Conservation (phyloP, 257 asterid genomes). For the Rubia yunnanensis region DNA sequence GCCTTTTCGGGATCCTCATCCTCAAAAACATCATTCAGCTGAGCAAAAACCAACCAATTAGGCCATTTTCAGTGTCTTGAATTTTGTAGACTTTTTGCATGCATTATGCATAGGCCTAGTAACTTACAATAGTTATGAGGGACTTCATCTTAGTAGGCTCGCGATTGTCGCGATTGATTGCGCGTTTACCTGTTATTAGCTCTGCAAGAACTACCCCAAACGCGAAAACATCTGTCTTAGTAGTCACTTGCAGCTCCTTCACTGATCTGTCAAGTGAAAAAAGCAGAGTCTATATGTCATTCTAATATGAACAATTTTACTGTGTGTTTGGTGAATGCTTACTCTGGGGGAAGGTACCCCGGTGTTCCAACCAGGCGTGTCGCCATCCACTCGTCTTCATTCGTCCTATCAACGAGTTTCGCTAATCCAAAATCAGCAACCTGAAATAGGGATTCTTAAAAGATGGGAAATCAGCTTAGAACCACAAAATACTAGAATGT, state of each 20-base stretch:
- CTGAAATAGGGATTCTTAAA: slow-evolving; percentile 22
- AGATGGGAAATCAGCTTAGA: slow-evolving; percentile 3
- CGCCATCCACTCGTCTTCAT: slow-evolving; percentile 57
- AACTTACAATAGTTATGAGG: slow-evolving; percentile 65
- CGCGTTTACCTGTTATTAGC: slow-evolving; percentile 77
- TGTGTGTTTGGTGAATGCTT: slow-evolving; percentile 16
- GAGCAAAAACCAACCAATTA: slow-evolving; percentile 2
- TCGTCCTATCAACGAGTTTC: slow-evolving; percentile 62
- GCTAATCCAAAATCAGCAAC: slow-evolving; percentile 91
- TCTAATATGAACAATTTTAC: neutral
- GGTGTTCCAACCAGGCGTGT: slow-evolving; percentile 85
- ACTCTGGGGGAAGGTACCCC: slow-evolving; percentile 94
- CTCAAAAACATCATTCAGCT: slow-evolving; percentile 47
- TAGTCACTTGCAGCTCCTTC: slow-evolving; percentile 77
- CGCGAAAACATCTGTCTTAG: slow-evolving; percentile 80
- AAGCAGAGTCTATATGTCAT: neutral
- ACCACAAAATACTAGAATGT: neutral
- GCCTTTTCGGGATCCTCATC: slow-evolving; percentile 52
- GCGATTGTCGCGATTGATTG: slow-evolving; percentile 51
- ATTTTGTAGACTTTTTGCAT: neutral
- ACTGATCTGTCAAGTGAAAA: slow-evolving; percentile 45
- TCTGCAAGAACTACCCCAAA: slow-evolving; percentile 83
- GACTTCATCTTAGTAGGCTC: slow-evolving; percentile 69
- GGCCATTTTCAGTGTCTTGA: neutral
- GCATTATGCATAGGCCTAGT: neutral